Percentiles rank a stretch among this genome's conserved stretches.
These are phyloP conservation scores for Solanum gracilifrons DNA, from an alignment of 257 asterid species.

Conservation along the genomic window DNA sequence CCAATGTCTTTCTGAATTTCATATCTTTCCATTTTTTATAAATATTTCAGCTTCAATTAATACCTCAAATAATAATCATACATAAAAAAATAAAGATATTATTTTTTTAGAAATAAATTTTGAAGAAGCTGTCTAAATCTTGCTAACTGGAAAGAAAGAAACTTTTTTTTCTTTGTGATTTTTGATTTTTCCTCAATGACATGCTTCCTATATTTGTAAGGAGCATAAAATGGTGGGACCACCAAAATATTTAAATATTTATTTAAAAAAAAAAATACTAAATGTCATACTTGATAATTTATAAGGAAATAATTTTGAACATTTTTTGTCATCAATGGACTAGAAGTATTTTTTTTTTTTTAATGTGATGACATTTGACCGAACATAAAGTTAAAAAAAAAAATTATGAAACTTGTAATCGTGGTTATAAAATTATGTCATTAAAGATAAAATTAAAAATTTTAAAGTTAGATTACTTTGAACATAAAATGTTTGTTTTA, in stretches of 20 bases:
- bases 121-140: not conserved
- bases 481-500: not conserved
- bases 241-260: not conserved
- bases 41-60: not conserved
- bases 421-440: not conserved
- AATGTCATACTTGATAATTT: not conserved
- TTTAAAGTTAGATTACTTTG: not conserved
- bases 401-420: not conserved
- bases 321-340: not conserved
- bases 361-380: not conserved
- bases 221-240: not conserved
- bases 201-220: not conserved
- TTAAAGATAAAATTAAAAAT: not conserved
- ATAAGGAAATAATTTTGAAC: not conserved
- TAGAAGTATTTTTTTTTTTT: not conserved
- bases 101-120: not conserved
- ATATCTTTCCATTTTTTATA: not conserved
- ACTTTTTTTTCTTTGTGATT: not conserved
- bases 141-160: not conserved
- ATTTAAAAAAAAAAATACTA: accelerated
- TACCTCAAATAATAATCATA: not conserved
- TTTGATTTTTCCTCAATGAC: not conserved
- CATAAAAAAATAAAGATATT: not conserved
- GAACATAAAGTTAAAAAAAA: not conserved
- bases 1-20: slow-evolving; percentile 1